Conservation (phyloP, 2,329 filamentous ascomycete genomes). For the Truncatella angustata region DNA sequence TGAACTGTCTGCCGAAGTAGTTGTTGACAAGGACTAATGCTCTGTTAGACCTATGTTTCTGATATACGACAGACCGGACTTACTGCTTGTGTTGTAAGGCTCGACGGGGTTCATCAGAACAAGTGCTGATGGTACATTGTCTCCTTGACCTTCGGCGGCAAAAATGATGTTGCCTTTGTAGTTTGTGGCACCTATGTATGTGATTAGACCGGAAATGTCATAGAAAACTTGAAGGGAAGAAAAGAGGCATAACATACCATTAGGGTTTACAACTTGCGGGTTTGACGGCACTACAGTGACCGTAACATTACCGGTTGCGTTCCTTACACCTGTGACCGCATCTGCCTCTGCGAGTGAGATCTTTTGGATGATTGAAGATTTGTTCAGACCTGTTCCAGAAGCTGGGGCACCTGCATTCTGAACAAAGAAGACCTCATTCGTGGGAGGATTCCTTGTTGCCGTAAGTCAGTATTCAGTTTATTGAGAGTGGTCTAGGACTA, state of each 20-base stretch:
- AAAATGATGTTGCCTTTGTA: constrained; percentile 49
- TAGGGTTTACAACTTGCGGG: constrained; percentile 48
- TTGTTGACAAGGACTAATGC: constrained; percentile 54
- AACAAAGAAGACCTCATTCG: constrained; percentile 53
- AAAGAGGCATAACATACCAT: constrained; percentile 33
- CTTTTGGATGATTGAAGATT: constrained; percentile 50
- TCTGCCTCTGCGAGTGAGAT: constrained; percentile 44
- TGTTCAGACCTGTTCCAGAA: constrained; percentile 48
- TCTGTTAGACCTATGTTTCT: too few relatives aligned
- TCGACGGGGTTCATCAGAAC: constrained; percentile 41
- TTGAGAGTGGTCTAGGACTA: background rate
- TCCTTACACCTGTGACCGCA: constrained; percentile 34
- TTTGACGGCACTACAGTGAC: constrained; percentile 39
- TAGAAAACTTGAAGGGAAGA: too few relatives aligned
- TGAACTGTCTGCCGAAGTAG: constrained; percentile 59
- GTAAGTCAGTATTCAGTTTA: constrained; percentile 6
- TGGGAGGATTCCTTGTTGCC: constrained; percentile 35
- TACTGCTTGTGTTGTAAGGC: constrained; percentile 50
- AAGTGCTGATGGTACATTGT: constrained; percentile 35
- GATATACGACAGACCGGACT: constrained; percentile 12
- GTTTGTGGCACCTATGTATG: constrained; percentile 43
- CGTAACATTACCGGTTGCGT: constrained; percentile 37
- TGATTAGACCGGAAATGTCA: background rate
- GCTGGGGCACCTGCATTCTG: constrained; percentile 47
- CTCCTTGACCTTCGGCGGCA: constrained; percentile 49